Evolutionary conservation across 371 early-diverging fungal species (phyloP).

Genomic region (Mortierella polycephala): DNA sequence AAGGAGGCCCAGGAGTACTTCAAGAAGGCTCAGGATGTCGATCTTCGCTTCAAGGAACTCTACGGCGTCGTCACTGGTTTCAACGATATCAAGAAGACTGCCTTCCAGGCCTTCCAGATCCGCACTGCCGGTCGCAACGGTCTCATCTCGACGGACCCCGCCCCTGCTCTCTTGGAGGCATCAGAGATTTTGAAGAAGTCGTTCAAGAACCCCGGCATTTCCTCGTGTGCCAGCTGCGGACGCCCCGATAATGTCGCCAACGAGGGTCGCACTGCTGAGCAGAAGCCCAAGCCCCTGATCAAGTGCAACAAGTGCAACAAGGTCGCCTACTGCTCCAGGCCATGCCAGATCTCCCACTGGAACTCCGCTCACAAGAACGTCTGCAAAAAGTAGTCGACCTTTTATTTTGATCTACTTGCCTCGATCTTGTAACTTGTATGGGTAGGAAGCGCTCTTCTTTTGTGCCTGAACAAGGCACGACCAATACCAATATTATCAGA

Average conservation of each 20-base stretch:
- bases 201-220: constrained; percentile 50
- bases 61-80: constrained; percentile 67
- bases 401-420: neutral
- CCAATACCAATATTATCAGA: no score
- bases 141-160: constrained; percentile 27
- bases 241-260: constrained; percentile 62
- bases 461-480: no score
- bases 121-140: constrained; percentile 42
- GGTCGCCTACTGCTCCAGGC: constrained; percentile 72
- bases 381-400: constrained; percentile 57
- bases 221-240: constrained; percentile 67
- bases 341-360: constrained; percentile 70
- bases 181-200: constrained; percentile 45
- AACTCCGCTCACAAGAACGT: constrained; percentile 62
- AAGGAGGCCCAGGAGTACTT: constrained; percentile 65
- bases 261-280: constrained; percentile 34
- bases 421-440: constrained; percentile 1
- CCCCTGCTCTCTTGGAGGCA: constrained; percentile 48
- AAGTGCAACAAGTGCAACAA: constrained; percentile 71
- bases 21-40: constrained; percentile 64
- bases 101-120: constrained; percentile 59
- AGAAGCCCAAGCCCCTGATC: constrained; percentile 59
- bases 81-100: constrained; percentile 70
- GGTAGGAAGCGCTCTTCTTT: constrained; percentile 6
- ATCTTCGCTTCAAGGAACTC: constrained; percentile 65